Conservation (phyloP, 352 stramenopile genomes). For the Phytopythium kandeliae region DNA sequence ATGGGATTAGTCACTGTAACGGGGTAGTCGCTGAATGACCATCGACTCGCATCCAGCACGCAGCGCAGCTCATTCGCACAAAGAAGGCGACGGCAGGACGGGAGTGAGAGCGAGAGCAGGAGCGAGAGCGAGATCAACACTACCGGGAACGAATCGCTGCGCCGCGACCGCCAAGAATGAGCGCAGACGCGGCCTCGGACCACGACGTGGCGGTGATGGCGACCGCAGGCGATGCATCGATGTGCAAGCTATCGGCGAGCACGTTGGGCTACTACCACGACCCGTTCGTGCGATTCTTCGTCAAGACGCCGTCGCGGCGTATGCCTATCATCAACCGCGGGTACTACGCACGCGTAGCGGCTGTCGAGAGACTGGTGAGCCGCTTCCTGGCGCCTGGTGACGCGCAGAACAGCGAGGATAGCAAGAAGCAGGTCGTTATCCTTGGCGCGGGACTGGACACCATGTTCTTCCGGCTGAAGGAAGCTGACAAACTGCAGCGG, state of each 20-base stretch:
- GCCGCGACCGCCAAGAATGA: background rate
- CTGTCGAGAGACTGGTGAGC: slow-evolving; percentile 62
- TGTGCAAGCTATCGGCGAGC: slow-evolving; percentile 83
- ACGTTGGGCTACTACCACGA: slow-evolving; percentile 73
- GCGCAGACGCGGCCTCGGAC: slow-evolving; percentile 12
- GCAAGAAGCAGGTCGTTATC: slow-evolving; percentile 73
- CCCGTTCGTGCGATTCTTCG: slow-evolving; percentile 76
- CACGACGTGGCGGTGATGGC: slow-evolving; percentile 77
- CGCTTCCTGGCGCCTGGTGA: slow-evolving; percentile 40
- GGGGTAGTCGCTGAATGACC: background rate
- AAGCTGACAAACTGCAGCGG: slow-evolving; percentile 18
- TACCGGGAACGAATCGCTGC: no score
- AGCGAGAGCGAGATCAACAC: no score
- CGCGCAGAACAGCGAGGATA: background rate
- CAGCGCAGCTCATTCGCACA: background rate
- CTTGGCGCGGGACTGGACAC: slow-evolving; percentile 78
- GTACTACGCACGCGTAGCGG: slow-evolving; percentile 81
- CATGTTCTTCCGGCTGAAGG: slow-evolving; percentile 78
- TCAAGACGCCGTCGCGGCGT: slow-evolving; percentile 72
- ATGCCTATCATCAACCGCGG: slow-evolving; percentile 89
- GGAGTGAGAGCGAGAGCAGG: no score
- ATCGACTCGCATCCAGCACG: no score
- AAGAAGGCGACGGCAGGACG: background rate
- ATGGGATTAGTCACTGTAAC: background rate
- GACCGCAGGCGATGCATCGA: slow-evolving; percentile 74